These are phyloP conservation scores for Chalaropsis ovoidea DNA, from an alignment of 2,329 filamentous ascomycete species.

Conservation along the genomic window DNA sequence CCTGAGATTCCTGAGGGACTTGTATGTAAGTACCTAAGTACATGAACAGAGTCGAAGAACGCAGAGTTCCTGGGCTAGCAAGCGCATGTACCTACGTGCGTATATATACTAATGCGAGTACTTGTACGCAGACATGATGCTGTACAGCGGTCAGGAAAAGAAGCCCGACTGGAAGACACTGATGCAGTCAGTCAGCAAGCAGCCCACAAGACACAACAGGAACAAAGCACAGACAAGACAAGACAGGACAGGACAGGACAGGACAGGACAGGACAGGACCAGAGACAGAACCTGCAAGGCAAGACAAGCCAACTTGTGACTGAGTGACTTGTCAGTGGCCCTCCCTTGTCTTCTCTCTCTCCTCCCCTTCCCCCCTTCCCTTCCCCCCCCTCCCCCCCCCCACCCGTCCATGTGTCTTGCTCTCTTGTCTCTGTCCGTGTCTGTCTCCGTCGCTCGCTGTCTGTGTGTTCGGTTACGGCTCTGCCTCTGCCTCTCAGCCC, in stretches of 20 bases:
- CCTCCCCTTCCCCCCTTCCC: not conserved
- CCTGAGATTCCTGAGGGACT: too few species aligned
- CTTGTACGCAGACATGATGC: too few species aligned
- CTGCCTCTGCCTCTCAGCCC: not conserved
- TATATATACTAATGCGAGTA: too few species aligned
- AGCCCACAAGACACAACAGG: too few species aligned
- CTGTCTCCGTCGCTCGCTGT: not conserved
- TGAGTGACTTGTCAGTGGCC: not conserved
- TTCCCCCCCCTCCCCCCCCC: not conserved
- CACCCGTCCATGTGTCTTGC: not conserved
- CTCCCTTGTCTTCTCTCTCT: not conserved
- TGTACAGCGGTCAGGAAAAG: too few species aligned
- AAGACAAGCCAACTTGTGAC: slow-evolving; percentile 1
- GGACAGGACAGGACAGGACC: not conserved
- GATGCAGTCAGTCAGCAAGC: too few species aligned
- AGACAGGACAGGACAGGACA: not conserved
- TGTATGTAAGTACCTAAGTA: too few species aligned
- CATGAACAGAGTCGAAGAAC: too few species aligned
- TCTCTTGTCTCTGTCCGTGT: not conserved
- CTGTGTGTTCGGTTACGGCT: not conserved
- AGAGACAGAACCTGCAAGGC: not conserved
- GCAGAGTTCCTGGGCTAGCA: too few species aligned
- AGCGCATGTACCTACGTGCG: too few species aligned
- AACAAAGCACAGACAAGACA: not conserved
- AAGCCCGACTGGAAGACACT: too few species aligned